These are phyloP conservation scores for Juglanconis sp. DNA, from an alignment of 2,329 filamentous ascomycete genomes.

Conservation along the genomic window DNA sequence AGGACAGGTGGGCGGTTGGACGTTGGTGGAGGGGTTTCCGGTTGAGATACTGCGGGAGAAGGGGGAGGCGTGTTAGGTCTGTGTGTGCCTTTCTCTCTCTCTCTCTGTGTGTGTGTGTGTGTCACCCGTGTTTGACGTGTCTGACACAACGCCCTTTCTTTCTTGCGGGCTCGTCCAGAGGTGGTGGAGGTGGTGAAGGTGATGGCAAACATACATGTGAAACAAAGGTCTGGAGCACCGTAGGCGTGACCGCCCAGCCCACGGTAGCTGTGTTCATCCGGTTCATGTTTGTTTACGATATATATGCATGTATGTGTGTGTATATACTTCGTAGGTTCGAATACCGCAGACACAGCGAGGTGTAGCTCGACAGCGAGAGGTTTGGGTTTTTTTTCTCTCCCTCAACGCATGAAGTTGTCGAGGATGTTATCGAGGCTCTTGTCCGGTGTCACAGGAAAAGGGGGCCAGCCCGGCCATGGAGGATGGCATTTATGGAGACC, in stretches of 20 bases:
- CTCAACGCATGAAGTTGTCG: background rate
- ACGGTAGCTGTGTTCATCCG: constrained; percentile 76
- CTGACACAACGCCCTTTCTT: too few species aligned
- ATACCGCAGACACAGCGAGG: too few species aligned
- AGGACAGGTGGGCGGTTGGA: constrained; percentile 86
- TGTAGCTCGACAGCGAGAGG: background rate
- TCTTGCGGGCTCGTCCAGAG: too few species aligned
- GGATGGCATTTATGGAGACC: background rate
- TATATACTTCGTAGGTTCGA: background rate
- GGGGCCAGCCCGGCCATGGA: too few species aligned
- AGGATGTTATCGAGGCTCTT: background rate
- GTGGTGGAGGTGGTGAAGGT: too few species aligned
- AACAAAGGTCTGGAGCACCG: constrained; percentile 80
- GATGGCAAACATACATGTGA: constrained; percentile 64
- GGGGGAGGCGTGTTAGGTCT: background rate
- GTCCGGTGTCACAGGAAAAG: background rate
- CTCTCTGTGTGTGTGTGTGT: background rate
- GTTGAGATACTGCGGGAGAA: constrained; percentile 66
- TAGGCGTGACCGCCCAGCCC: constrained; percentile 79
- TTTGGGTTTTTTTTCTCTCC: background rate
- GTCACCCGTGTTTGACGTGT: background rate
- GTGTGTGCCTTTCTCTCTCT: background rate
- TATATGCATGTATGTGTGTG: background rate
- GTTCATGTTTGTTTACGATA: constrained; percentile 35
- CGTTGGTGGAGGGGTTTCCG: constrained; percentile 71